Conservation (phyloP, 1,139 yeast genomes). For the Candida sp. region DNA sequence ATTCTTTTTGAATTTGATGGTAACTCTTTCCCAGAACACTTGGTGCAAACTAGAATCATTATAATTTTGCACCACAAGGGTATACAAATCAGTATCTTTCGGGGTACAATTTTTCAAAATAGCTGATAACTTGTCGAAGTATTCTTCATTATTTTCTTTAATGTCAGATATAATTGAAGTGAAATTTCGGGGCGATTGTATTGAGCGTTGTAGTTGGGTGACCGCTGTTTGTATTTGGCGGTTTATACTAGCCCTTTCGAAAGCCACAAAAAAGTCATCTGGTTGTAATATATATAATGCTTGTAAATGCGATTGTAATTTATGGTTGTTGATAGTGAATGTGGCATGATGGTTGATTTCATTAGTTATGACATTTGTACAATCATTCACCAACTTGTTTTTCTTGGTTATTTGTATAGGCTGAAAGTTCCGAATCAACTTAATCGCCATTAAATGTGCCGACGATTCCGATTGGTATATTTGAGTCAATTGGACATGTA, state of each 20-base stretch:
- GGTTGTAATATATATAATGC: constrained; percentile 32
- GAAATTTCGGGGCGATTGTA: constrained; percentile 43
- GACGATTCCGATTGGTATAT: constrained; percentile 17
- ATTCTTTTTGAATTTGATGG: constrained; percentile 50
- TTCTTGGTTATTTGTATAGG: constrained; percentile 20
- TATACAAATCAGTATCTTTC: constrained; percentile 3
- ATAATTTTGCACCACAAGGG: constrained; percentile 6
- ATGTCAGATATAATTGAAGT: constrained; percentile 31
- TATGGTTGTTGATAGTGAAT: constrained; percentile 19
- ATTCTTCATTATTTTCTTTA: constrained; percentile 19
- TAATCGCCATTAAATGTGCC: constrained; percentile 19
- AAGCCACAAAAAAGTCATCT: constrained; percentile 19
- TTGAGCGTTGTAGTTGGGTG: constrained; percentile 31
- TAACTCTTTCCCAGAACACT: constrained; percentile 29
- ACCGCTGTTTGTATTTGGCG: constrained; percentile 27
- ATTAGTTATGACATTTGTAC: constrained; percentile 20
- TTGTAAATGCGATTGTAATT: constrained; percentile 23
- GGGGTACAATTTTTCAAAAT: constrained; percentile 14
- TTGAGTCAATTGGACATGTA: constrained; percentile 23
- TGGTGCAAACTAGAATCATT: constrained; percentile 12
- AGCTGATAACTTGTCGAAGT: constrained; percentile 18
- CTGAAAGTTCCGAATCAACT: constrained; percentile 30
- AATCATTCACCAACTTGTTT: constrained; percentile 18
- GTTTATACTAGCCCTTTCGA: constrained; percentile 28
- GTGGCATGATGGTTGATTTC: constrained; percentile 27